Base-by-base conservation (phyloP, 2,329 filamentous ascomycete genomes). In the Blastomyces parvus region DNA sequence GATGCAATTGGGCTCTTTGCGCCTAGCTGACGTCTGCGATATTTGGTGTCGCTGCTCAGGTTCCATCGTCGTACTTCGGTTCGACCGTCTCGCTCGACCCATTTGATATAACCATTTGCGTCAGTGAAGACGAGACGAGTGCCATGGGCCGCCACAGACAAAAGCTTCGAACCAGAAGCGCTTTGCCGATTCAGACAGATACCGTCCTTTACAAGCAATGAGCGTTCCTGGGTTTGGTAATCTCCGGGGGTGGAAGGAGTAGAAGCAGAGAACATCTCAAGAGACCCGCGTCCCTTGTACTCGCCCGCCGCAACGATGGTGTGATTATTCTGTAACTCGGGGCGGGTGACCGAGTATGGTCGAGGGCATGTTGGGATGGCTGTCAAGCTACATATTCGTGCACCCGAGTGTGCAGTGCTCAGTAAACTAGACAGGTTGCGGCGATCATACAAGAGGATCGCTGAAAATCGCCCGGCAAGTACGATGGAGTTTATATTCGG, bases 271-370 rank as follows among this genome's bases (percentile, higher is more conserved):
- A 96, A 96, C n/a, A 96, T 78, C 71, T 97, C 93, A 1, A 97
- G 79, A 0, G 89, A 92, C 0, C 93, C 93, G 74, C 94, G 92
- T 40, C 88, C 90, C 69, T 94, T 95, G 78, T 97, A 97, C 72
- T 93, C 90, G 5, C 92, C 93, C 48, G 89, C 90, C 2, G 91
- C 90, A 60, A 96, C 83, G 33, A 97, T 76, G 0, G 88, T 91
- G 56, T 87, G 66, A 74, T 78, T 14, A 85, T 78, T 66, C 81
- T 81, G 62, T 83, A 81, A 62, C 80, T 74, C 13, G 0, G 70
- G 68, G 48, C 69, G 68, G 3, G 70, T 70, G 48, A 70, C 69
- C 4, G 74, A 67, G n/a, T 85, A 83, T 25, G 87, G 76, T 64
- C 67, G 71, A 14, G 85, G 83, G 0, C 88, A 64, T 4, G 73